Conservation (phyloP, 306 rosid species). For the Citrullus mucosospermus region DNA sequence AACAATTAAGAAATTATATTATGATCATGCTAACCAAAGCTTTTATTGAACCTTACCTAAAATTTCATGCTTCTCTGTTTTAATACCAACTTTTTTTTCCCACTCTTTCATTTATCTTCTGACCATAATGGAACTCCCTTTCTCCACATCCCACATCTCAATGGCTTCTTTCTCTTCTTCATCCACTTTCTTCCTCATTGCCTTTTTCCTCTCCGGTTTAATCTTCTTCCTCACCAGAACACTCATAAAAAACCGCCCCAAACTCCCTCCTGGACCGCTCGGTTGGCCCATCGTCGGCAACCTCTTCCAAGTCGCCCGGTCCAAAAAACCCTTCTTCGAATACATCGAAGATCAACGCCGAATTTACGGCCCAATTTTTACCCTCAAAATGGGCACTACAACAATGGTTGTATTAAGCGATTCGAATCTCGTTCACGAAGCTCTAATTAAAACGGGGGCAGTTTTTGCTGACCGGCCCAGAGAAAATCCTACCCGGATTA, state of each 20-base stretch:
- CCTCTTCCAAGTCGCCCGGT: conserved; percentile 65
- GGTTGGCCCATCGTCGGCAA: conserved; percentile 96
- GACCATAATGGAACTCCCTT: background rate
- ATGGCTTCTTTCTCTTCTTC: conserved; percentile 24
- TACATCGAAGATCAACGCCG: conserved; percentile 24
- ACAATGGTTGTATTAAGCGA: conserved; percentile 56
- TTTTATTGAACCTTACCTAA: conserved; percentile 25
- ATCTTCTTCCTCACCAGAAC: conserved; percentile 35
- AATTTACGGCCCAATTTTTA: conserved; percentile 53
- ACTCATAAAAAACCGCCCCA: conserved; percentile 21
- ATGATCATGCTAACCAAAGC: background rate
- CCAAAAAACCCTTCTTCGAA: conserved; percentile 55
- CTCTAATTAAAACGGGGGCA: conserved; percentile 51
- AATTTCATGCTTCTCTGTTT: conserved; percentile 50
- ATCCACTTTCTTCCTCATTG: conserved; percentile 11
- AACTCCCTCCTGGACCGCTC: conserved; percentile 84
- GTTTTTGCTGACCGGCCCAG: conserved; percentile 48
- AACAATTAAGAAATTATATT: no score
- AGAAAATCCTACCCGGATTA: conserved; percentile 65
- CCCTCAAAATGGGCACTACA: conserved; percentile 68
- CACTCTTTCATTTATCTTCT: background rate
- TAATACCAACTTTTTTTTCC: background rate
- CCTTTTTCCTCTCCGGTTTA: conserved; percentile 32
- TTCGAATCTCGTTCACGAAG: conserved; percentile 51
- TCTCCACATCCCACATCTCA: background rate